Percentiles rank a stretch among this genome's conserved stretches.
Evolutionary conservation across 768 basidiomycete genomes (phyloP).

Genomic region (Termitomyces titanicus): DNA sequence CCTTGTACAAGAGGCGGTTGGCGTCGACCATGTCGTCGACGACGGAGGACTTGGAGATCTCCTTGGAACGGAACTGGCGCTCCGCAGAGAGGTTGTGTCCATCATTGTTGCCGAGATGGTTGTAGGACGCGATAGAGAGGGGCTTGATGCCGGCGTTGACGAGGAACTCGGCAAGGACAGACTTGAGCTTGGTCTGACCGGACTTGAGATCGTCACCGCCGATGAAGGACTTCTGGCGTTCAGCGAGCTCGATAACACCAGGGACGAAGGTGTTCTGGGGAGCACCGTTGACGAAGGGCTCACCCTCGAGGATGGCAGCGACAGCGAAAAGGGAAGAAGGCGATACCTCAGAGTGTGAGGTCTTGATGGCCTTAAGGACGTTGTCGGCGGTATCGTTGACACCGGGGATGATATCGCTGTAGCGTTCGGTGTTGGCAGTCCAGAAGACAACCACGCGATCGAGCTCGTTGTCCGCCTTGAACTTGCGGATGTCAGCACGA

Average conservation of each 20-base stretch:
- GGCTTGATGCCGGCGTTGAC: constrained; percentile 99
- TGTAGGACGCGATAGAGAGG: constrained; percentile 94
- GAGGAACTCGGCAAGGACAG: constrained; percentile 95
- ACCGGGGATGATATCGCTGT: constrained; percentile 90
- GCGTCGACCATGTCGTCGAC: constrained; percentile 98
- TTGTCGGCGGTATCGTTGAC: constrained; percentile 94
- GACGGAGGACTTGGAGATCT: constrained; percentile 95
- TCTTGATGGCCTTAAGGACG: constrained; percentile 76
- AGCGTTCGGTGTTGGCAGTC: constrained; percentile 99
- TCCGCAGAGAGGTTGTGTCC: constrained; percentile 89
- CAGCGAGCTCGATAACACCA: constrained; percentile 89
- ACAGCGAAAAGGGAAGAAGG: constrained; percentile 96
- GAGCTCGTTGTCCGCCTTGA: constrained; percentile 79
- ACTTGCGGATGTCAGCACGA: constrained; percentile 89
- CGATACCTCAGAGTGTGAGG: constrained; percentile 90
- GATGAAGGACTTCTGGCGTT: constrained; percentile 86
- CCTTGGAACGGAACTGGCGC: constrained; percentile 95
- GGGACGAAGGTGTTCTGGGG: constrained; percentile 99
- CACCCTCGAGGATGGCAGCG: constrained; percentile 91
- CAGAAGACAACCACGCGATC: constrained; percentile 94
- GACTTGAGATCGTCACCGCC: constrained; percentile 98
- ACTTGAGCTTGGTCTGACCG: constrained; percentile 97
- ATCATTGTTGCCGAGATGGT: constrained; percentile 98
- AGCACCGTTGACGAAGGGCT: constrained; percentile 95
- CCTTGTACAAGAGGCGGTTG: constrained; percentile 88